Percentiles rank a stretch among this genome's conserved stretches.
Evolutionary conservation across 2,329 filamentous ascomycete species (phyloP).

Genomic region (Talaromyces sp.): DNA sequence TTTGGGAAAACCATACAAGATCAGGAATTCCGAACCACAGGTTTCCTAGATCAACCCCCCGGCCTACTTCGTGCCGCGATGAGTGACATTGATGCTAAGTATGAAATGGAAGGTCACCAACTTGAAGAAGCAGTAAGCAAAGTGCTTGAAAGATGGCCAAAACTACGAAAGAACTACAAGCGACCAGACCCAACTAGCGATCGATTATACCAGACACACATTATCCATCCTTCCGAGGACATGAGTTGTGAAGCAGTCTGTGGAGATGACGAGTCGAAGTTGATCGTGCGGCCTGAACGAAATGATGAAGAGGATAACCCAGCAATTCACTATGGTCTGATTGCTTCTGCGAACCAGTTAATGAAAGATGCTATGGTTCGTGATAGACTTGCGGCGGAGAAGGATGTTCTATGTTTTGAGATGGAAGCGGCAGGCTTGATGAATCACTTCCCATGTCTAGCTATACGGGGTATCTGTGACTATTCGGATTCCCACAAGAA

Average conservation of each 20-base stretch:
- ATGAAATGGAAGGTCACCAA: conserved; percentile 12
- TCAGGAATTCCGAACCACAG: conserved; percentile 14
- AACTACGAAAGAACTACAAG: conserved; percentile 9
- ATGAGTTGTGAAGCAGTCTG: conserved; percentile 6
- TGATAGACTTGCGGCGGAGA: conserved; percentile 4
- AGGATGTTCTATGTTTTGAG: conserved; percentile 21
- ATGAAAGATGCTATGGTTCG: conserved; percentile 11
- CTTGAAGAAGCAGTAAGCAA: conserved; percentile 10
- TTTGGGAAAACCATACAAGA: conserved; percentile 20
- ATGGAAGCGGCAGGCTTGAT: conserved; percentile 11
- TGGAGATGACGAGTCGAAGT: conserved; percentile 7
- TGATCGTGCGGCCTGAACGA: conserved; percentile 3
- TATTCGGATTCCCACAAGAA: no score
- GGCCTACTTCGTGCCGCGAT: conserved; percentile 14
- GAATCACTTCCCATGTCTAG: no score
- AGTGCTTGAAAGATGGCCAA: conserved; percentile 7
- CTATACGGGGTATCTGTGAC: no score
- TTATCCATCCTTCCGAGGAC: conserved; percentile 11
- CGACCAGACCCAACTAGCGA: conserved; percentile 12
- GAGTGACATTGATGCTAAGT: conserved; percentile 5
- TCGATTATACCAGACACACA: conserved; percentile 9
- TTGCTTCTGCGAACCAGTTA: conserved; percentile 14
- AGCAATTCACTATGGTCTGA: conserved; percentile 11
- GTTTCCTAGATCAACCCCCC: conserved; percentile 16
- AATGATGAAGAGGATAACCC: not conserved